phyloP scores from a whole-genome alignment of 2,329 filamentous ascomycete genomes.

The Magnaporthiopsis incrustans region DNA sequence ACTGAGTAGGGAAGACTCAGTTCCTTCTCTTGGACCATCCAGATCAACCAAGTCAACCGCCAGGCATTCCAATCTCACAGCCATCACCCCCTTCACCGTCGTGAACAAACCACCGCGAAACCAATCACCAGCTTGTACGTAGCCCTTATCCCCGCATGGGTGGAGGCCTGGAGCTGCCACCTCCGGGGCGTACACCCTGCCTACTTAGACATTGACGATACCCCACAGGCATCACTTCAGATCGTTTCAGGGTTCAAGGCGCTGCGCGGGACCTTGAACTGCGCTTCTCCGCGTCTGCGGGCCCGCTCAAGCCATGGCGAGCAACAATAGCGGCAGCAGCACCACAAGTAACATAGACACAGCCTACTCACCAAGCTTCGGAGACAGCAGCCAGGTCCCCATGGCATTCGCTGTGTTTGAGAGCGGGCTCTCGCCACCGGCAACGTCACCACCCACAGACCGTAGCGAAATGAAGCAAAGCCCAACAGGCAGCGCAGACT shows the following conservation, averaged over 20 bases:
- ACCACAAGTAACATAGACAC: neutral
- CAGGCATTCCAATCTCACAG: neutral
- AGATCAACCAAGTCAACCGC: neutral
- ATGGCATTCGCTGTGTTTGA: neutral
- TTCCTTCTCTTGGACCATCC: neutral
- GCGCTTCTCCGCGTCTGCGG: too few relatives aligned
- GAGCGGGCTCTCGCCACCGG: neutral
- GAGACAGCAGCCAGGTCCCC: neutral
- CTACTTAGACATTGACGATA: neutral
- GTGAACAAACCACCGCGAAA: neutral
- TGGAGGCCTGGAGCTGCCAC: neutral
- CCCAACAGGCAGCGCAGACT: neutral
- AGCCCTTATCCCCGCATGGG: neutral
- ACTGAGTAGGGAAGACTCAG: neutral
- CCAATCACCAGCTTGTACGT: neutral
- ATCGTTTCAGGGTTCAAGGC: neutral
- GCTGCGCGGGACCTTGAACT: neutral
- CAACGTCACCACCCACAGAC: neutral
- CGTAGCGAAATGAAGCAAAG: neutral
- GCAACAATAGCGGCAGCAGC: neutral
- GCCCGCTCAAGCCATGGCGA: neutral
- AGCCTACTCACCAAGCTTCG: neutral
- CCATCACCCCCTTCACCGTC: neutral
- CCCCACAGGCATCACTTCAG: neutral
- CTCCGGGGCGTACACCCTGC: neutral